Base-by-base conservation (phyloP, 805 yeast species). In the Yarrowia sp. region DNA sequence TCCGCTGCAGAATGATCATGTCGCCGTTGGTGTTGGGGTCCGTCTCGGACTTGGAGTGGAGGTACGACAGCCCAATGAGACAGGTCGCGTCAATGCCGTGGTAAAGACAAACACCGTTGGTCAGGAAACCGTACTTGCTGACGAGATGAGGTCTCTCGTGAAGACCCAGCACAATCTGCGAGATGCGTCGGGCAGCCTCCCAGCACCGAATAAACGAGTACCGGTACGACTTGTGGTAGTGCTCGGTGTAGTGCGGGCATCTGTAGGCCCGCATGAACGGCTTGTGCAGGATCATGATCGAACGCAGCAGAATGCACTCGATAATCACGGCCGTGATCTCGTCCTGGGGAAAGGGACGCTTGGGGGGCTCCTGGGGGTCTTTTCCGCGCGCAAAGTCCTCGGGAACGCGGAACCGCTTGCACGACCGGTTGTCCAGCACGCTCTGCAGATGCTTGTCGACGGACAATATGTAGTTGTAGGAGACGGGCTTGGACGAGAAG, bases 21-120 rank as follows among this genome's bases (percentile, higher is more conserved):
- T 55, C 61, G 9, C 61, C 61, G 21, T 55, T 55, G 13, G 22
- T 39, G 29, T 55, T 38, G 47, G 61, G 61, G 38, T 55, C 47
- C 1, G 35, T 38, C 3, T 55, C 61, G 0, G 61, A 39, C 61
- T 39, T 38, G 18, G 47, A 38, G 13, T 55, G 61, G 3, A 55
- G 27, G 10, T 55, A 55, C 12, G 61, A 55, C 19, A 55, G 36
- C 6, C 61, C 61, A 29, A 55, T 55, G 22, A 55, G 47, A 38
- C 61, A 55, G n/a, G 61, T 31, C 13, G 61, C 61, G 29, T 55
- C 61, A 18, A 55, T 55, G 4, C 61, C 61, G 29, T 55, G 47
- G 22, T 38, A 55, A n/a, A 55, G 21, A 21, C 61, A 55, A n/a
- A 55, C 38, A 3, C 61, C 61, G 0, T 47, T 27, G 3, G 61